Conservation (phyloP, 805 yeast genomes). For the Wickerhamomyces alni region DNA sequence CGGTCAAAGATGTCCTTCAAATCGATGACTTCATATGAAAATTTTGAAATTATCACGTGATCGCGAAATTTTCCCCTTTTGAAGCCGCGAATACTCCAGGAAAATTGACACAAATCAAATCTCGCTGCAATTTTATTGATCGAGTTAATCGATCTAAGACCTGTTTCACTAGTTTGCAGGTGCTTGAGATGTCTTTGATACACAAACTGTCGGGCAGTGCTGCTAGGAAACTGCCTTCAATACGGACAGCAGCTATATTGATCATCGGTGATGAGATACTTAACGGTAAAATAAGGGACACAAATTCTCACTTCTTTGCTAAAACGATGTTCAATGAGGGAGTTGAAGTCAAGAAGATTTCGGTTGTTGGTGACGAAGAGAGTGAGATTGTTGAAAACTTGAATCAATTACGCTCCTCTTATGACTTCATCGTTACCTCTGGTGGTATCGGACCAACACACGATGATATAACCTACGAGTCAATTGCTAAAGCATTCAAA, state of each 20-base stretch:
- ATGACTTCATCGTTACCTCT: conserved; percentile 44
- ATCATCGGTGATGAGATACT: conserved; percentile 83
- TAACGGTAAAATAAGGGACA: conserved; percentile 77
- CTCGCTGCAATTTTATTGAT: background rate
- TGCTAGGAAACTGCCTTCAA: background rate
- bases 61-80: background rate
- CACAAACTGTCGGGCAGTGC: background rate
- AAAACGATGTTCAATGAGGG: conserved; percentile 62
- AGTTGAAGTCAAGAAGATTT: conserved; percentile 57
- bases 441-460: conserved; percentile 82
- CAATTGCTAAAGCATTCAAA: conserved; percentile 60
- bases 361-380: conserved; percentile 74
- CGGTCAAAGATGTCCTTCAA: too few relatives aligned
- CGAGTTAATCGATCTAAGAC: too few relatives aligned
- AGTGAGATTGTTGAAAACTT: conserved; percentile 55
- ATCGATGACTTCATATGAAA: background rate
- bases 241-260: conserved; percentile 9
- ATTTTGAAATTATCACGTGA: background rate
- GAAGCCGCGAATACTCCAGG: background rate
- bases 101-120: background rate
- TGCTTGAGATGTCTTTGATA: background rate
- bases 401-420: conserved; percentile 35
- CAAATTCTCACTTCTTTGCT: conserved; percentile 71
- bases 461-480: conserved; percentile 80
- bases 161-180: too few relatives aligned